Conservation (phyloP, 2,329 filamentous ascomycete genomes). For the Boeremia lycopersici region DNA sequence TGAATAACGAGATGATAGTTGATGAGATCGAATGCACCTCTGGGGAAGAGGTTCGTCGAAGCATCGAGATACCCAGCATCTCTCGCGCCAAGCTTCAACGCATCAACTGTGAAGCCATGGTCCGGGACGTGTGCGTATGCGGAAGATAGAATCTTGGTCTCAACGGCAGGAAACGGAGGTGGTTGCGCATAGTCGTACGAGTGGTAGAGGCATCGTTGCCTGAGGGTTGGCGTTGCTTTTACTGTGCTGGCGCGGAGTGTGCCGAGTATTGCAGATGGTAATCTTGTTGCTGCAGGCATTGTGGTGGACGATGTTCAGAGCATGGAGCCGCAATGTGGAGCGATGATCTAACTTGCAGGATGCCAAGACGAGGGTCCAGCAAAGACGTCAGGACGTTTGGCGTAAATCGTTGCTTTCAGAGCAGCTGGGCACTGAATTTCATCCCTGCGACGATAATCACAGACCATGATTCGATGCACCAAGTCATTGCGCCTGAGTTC, state of each 20-base stretch:
- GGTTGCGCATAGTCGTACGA: constrained; percentile 50
- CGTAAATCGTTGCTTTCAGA: background rate
- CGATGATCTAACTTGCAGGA: constrained; percentile 8
- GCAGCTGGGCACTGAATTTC: too few relatives aligned
- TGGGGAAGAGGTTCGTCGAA: constrained; percentile 79
- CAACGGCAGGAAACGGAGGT: constrained; percentile 69
- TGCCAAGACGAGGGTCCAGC: constrained; percentile 1
- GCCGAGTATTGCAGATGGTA: constrained; percentile 31
- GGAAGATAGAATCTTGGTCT: constrained; percentile 79
- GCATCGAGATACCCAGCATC: constrained; percentile 88
- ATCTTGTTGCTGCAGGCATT: constrained; percentile 40
- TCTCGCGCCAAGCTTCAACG: constrained; percentile 77
- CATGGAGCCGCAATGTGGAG: constrained; percentile 20
- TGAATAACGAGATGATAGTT: constrained; percentile 75
- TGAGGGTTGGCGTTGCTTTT: constrained; percentile 20
- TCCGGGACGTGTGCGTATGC: constrained; percentile 78
- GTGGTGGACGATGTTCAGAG: constrained; percentile 18
- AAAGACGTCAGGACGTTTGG: background rate
- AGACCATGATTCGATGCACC: too few relatives aligned
- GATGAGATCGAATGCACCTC: constrained; percentile 81
- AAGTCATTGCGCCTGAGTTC: too few relatives aligned
- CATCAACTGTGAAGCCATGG: constrained; percentile 78
- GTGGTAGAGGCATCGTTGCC: constrained; percentile 39
- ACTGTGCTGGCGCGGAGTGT: constrained; percentile 31
- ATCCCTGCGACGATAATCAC: too few relatives aligned